These are phyloP conservation scores for Gamsiella multidivaricata DNA, from an alignment of 192 early-diverging fungal genomes.

Conservation along the genomic window DNA sequence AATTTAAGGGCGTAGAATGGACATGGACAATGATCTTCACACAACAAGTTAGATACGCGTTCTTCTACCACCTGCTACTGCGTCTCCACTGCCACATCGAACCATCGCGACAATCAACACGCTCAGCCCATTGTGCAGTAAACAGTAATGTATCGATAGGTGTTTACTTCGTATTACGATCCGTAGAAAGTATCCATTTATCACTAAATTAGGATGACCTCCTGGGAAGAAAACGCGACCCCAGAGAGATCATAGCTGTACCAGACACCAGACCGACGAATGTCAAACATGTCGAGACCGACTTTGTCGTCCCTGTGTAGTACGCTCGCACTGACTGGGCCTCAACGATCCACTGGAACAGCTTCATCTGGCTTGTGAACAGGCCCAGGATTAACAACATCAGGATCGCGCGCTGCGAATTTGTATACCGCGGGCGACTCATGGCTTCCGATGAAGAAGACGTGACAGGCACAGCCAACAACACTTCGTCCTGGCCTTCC, in stretches of 20 bases:
- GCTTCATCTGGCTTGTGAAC: constrained; percentile 24
- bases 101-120: too few species aligned
- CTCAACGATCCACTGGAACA: constrained; percentile 36
- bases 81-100: too few species aligned
- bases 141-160: too few species aligned
- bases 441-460: not conserved
- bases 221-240: constrained; percentile 1
- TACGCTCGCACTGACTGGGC: not conserved
- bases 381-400: constrained; percentile 4
- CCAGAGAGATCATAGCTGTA: constrained; percentile 12
- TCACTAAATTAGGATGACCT: not conserved
- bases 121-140: too few species aligned
- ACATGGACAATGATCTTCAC: too few species aligned
- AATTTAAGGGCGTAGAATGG: too few species aligned
- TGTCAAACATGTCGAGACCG: constrained; percentile 17
- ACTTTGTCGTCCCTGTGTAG: not conserved
- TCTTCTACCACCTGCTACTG: too few species aligned
- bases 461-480: not conserved
- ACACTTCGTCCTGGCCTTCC: not conserved
- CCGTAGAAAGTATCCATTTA: too few species aligned
- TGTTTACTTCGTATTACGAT: too few species aligned
- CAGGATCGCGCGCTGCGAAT: not conserved
- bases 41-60: too few species aligned
- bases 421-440: not conserved
- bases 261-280: constrained; percentile 14